Evolutionary conservation across 2,329 filamentous ascomycete species (phyloP).

Genomic region (Trichoderma semiorbis): DNA sequence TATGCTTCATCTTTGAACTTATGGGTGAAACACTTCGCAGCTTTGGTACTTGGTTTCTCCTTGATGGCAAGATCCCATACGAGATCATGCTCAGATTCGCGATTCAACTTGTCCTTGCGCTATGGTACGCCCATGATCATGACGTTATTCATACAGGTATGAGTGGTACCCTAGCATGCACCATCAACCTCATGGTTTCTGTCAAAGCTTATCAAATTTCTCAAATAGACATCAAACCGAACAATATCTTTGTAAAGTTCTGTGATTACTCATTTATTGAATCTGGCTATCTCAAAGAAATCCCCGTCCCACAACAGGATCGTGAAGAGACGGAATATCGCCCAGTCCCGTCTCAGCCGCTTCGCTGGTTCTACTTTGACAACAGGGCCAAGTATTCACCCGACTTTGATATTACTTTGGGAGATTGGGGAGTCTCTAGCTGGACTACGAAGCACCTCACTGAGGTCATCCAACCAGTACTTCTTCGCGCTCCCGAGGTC

Average conservation of each 20-base stretch:
- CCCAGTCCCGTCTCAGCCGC: neutral
- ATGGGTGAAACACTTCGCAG: neutral
- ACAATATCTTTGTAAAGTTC: slow-evolving; percentile 7
- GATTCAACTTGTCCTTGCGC: neutral
- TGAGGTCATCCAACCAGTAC: neutral
- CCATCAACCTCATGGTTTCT: neutral
- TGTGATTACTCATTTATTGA: neutral
- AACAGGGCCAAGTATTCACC: neutral
- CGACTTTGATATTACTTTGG: neutral
- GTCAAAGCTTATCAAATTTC: neutral
- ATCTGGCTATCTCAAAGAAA: neutral
- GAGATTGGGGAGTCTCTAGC: neutral
- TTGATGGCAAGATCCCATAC: neutral
- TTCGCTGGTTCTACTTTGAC: neutral
- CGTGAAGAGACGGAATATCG: neutral
- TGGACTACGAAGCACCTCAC: neutral
- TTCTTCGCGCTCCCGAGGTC: neutral
- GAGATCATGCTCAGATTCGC: neutral
- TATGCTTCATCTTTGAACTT: slow-evolving; percentile 1
- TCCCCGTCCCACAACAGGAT: neutral
- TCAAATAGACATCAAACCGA: neutral
- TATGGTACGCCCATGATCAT: neutral
- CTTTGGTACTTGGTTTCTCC: neutral
- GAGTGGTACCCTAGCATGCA: neutral
- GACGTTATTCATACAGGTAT: slow-evolving; percentile 5